phyloP scores from a whole-genome alignment of 2,329 filamentous ascomycete genomes.

The Cordyceps pruinosa region DNA sequence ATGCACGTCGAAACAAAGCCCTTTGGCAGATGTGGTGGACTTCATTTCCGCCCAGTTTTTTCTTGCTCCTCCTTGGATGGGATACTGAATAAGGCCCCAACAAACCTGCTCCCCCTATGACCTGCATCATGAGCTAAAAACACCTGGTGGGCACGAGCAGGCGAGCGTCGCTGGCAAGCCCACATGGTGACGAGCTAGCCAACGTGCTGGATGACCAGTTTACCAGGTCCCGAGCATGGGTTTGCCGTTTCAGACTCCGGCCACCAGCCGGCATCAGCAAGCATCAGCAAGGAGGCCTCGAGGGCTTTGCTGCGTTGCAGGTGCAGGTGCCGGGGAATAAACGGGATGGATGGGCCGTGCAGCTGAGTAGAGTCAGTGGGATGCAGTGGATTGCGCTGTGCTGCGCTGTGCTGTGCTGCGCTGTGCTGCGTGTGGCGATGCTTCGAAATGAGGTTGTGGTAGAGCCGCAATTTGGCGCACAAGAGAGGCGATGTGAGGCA shows the following conservation, averaged over 20 bases:
- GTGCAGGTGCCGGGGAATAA: not conserved
- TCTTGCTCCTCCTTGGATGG: too few relatives aligned
- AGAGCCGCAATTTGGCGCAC: not conserved
- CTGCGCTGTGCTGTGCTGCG: not conserved
- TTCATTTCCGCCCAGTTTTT: too few relatives aligned
- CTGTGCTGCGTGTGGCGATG: not conserved
- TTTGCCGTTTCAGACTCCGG: not conserved
- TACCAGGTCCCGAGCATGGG: conserved; percentile 6
- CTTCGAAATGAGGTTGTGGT: not conserved
- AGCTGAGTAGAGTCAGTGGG: not conserved
- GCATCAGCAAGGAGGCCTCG: not conserved
- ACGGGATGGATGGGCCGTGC: not conserved
- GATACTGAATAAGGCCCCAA: too few relatives aligned
- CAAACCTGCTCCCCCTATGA: too few relatives aligned
- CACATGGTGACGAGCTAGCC: too few relatives aligned
- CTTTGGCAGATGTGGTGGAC: too few relatives aligned
- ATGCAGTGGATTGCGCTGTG: not conserved
- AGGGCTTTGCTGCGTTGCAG: not conserved
- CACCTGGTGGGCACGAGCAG: too few relatives aligned
- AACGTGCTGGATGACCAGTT: not conserved
- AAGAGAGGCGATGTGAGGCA: not conserved
- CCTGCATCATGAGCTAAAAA: not conserved
- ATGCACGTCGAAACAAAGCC: too few relatives aligned
- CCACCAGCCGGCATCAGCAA: not conserved
- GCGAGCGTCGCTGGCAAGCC: too few relatives aligned